Base-by-base conservation (phyloP, 2,329 filamentous ascomycete species). In the Ceratocystis alfenasii region DNA sequence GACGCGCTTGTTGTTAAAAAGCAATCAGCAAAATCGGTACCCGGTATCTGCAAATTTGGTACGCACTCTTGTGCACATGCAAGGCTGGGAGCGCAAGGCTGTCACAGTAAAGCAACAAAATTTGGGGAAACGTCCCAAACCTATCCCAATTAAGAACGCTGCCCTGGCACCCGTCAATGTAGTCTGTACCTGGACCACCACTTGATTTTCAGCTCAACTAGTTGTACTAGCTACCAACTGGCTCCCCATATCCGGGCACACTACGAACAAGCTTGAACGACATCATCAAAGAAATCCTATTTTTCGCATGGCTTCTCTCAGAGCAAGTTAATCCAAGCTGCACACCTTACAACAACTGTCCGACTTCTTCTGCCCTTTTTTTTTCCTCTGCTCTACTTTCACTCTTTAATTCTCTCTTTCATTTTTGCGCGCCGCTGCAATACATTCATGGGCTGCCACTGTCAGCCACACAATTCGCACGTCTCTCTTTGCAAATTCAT, bases 61-160 rank as follows among this genome's bases (percentile, higher is more conserved):
- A 55, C 63, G 12, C n/a, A 15, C 15, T 12, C 5, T 3, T 15
- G 45, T 28, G 2, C 5, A n/a, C 5, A n/a, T 65, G 60, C 65
- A 66, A 66, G 65, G 65, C 65, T 63, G 48, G 15, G 1, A 36
- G 1, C 46, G 41, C 65, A 66, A 66, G 65, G 65, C 65, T 66
- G 61, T n/a, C 36, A 48, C 41, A 25, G 15, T 48, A 1, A 8
- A 22, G 17, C 8, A 28, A 12, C 60, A 15, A 46, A 63, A 15
- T 15, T 15, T 63, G 30, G 17, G 30, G 44, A 10, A 60, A 33
- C 20, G 28, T 28, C 5, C 41, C 5, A 20, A 30, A 8, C 5
- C 20, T 36, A 28, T 50, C 61, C 61, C 61, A 63, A 33, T 10
- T 2, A 36, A 45, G 44, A n/a, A 15, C 15, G 10, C 36, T 4